phyloP scores from a whole-genome alignment of 768 basidiomycete species.

The Termitomyces sp. region DNA sequence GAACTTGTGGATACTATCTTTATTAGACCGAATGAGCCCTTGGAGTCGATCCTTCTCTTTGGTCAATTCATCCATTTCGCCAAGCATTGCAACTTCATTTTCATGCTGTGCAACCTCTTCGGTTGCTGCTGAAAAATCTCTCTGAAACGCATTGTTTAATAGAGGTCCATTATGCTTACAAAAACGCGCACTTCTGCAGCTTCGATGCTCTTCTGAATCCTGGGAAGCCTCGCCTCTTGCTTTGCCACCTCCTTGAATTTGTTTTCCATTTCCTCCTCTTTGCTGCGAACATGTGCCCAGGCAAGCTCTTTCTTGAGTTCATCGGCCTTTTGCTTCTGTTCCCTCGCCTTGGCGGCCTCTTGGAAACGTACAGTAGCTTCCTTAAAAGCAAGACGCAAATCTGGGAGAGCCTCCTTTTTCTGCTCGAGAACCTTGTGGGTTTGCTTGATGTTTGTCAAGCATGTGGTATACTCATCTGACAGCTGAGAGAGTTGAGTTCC shows the following conservation, averaged over 20 bases:
- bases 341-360: slow-evolving; percentile 69
- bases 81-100: slow-evolving; percentile 21
- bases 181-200: slow-evolving; percentile 27
- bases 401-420: slow-evolving; percentile 76
- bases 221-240: slow-evolving; percentile 27
- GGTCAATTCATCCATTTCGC: slow-evolving; percentile 25
- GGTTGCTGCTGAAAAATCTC: slow-evolving; percentile 22
- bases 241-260: slow-evolving; percentile 32
- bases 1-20: slow-evolving; percentile 32
- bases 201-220: slow-evolving; percentile 27
- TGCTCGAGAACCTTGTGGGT: slow-evolving; percentile 59
- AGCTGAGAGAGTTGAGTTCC: slow-evolving; percentile 91
- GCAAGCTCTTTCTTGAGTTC: slow-evolving; percentile 77
- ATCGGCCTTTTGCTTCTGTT: slow-evolving; percentile 61
- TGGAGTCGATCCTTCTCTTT: slow-evolving; percentile 40
- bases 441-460: slow-evolving; percentile 64
- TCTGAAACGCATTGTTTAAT: slow-evolving; percentile 15
- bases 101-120: slow-evolving; percentile 26
- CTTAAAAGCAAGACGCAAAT: slow-evolving; percentile 53
- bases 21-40: slow-evolving; percentile 40
- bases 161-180: neutral
- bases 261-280: slow-evolving; percentile 50
- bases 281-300: slow-evolving; percentile 78
- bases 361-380: slow-evolving; percentile 56
- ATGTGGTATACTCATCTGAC: slow-evolving; percentile 77